Evolutionary conservation across 2,329 filamentous ascomycete species (phyloP).

Genomic region (Penicillium sp.): DNA sequence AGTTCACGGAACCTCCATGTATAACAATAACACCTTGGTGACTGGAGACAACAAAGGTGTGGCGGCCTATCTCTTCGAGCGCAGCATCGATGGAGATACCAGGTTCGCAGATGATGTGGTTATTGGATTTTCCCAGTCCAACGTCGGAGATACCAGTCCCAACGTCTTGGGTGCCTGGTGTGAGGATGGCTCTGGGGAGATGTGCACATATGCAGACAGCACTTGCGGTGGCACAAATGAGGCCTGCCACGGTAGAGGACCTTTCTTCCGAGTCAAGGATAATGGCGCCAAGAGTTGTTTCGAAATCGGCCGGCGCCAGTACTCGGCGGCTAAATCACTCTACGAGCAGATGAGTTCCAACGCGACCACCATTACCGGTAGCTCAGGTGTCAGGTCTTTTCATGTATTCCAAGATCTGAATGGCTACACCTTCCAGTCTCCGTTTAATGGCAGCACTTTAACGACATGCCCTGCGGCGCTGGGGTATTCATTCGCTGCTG

Average conservation of each 20-base stretch:
- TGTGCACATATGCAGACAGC: slow-evolving; percentile 66
- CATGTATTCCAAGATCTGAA: slow-evolving; percentile 85
- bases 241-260: slow-evolving; percentile 48
- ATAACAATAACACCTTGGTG: slow-evolving; percentile 87
- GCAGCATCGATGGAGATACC: slow-evolving; percentile 58
- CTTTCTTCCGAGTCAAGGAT: slow-evolving; percentile 46
- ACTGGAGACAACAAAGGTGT: slow-evolving; percentile 97
- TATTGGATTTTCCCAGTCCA: slow-evolving; percentile 89
- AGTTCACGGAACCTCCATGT: slow-evolving; percentile 86
- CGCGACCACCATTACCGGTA: slow-evolving; percentile 50
- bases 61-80: slow-evolving; percentile 81
- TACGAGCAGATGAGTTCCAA: slow-evolving; percentile 57
- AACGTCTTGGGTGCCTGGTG: slow-evolving; percentile 88
- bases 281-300: slow-evolving; percentile 52
- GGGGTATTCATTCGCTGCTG: slow-evolving; percentile 89
- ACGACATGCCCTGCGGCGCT: slow-evolving; percentile 82
- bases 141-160: slow-evolving; percentile 86
- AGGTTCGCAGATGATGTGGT: slow-evolving; percentile 70
- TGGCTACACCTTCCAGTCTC: slow-evolving; percentile 69
- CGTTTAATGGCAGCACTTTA: slow-evolving; percentile 63
- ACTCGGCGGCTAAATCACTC: slow-evolving; percentile 47
- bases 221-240: slow-evolving; percentile 63
- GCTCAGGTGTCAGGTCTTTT: slow-evolving; percentile 72
- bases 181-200: slow-evolving; percentile 72
- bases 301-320: slow-evolving; percentile 51